A percentile compares a stretch with the other conserved stretches of the same genome.
Evolutionary conservation across 2,329 filamentous ascomycete genomes (phyloP).

Genomic region (Penicillium crustosum): DNA sequence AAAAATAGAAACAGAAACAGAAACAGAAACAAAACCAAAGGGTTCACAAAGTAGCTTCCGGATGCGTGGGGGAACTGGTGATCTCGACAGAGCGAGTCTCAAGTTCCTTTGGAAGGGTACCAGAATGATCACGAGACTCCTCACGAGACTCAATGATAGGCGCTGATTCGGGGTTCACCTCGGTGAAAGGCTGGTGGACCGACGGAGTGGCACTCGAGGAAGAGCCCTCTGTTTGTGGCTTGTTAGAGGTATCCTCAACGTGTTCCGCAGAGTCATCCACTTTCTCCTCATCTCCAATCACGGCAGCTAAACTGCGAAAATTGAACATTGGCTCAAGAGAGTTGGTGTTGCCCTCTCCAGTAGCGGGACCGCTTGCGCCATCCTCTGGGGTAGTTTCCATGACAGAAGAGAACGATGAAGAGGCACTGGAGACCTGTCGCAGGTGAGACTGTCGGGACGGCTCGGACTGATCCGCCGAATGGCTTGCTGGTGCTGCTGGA

Average conservation of each 20-base stretch:
- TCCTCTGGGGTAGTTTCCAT: constrained; percentile 58
- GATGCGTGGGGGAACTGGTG: constrained; percentile 22
- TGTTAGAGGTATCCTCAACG: constrained; percentile 36
- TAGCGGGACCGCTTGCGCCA: constrained; percentile 48
- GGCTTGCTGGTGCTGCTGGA: constrained; percentile 2
- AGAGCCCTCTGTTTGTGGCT: constrained; percentile 25
- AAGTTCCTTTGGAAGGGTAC: constrained; percentile 36
- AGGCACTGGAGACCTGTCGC: constrained; percentile 82
- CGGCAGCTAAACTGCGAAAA: constrained; percentile 80
- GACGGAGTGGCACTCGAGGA: constrained; percentile 22
- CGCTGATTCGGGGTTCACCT: constrained; percentile 11
- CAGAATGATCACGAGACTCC: constrained; percentile 19
- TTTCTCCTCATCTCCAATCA: constrained; percentile 69
- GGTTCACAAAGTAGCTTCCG: constrained; percentile 31
- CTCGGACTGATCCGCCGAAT: constrained; percentile 39
- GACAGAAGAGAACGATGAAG: constrained; percentile 76
- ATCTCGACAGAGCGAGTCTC: constrained; percentile 40
- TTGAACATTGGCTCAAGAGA: constrained; percentile 82
- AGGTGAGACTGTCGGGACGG: constrained; percentile 67
- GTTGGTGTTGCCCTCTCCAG: constrained; percentile 48
- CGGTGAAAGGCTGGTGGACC: constrained; percentile 14
- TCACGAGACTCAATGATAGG: constrained; percentile 11
- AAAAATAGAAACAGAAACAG: constrained; percentile 6
- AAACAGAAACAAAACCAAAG: constrained; percentile 2
- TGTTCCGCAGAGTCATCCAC: constrained; percentile 38